Evolutionary conservation across 495 filamentous ascomycete species (phyloP), one percentile per base, ranked within the genome.

Genomic region (Pyronema omphalodes): DNA sequence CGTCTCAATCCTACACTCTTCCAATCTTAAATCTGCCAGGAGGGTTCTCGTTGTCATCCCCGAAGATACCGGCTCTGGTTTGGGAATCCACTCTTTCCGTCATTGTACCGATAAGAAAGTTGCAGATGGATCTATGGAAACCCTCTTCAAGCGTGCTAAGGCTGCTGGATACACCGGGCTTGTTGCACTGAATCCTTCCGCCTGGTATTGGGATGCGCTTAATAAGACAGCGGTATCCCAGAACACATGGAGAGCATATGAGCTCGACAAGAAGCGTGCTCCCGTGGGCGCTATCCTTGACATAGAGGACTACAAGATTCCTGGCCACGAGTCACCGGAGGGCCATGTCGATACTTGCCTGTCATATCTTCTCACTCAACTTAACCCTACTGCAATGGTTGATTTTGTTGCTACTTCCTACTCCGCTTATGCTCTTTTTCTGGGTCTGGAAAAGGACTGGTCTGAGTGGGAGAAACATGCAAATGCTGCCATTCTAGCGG

Each of bases 131-230:
- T 65, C 58, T 11, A 65, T 65, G 62, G 17, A 62, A 8, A 34
- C 44, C 49, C 52, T 60, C 5, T 51, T 65, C 43, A 48, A 41
- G 35, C 33, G 19, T 11, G 62, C 62, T n/a, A 44, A 50, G 0
- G 35, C 55, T 37, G 43, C 57, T 36, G 62, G 58, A 1, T 65
- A 65, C 35, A 41, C 44, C 41, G 52, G 37, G 2, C 40, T 93
- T 51, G 67, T 91, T 6, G 71, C 89, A 44, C 78, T 81, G 11
- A 93, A 91, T 62, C 66, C 76, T 1, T 84, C 83, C 6, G 77
- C 88, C 64, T 61, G 83, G 12, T 60, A 76, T 55, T 91, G 82
- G 81, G 77, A 79, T 64, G 75, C 77, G 35, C 70, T 71, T 44
- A 71, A 71, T 0, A 64, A 71, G 45, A 68, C 68, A 11, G 72